These are phyloP conservation scores for Fusarium incarnatum DNA, from an alignment of 2,329 filamentous ascomycete species.

Conservation along the genomic window DNA sequence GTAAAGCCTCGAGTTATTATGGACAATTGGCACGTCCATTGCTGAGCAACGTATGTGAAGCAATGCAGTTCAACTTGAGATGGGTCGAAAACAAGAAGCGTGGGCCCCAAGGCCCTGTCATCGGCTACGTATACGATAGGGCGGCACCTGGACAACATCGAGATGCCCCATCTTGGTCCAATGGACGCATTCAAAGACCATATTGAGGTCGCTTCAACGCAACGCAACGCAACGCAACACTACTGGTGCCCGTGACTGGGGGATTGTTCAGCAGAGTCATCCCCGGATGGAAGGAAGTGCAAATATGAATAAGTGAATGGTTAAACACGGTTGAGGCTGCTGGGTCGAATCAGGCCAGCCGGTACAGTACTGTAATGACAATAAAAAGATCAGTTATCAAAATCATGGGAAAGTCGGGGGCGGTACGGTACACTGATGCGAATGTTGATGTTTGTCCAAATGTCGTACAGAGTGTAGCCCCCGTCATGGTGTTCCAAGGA, in stretches of 20 bases:
- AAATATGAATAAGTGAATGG: not conserved
- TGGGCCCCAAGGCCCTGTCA: constrained; percentile 36
- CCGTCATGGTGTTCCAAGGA: constrained; percentile 36
- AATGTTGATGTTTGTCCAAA: constrained; percentile 10
- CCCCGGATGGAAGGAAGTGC: not conserved
- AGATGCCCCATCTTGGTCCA: constrained; percentile 41
- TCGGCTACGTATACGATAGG: constrained; percentile 41
- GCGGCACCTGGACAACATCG: constrained; percentile 41
- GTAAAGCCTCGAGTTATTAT: constrained; percentile 3
- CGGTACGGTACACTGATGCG: constrained; percentile 6
- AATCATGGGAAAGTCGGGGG: not conserved
- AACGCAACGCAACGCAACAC: constrained; percentile 34
- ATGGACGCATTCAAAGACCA: constrained; percentile 38
- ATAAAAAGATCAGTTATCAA: constrained; percentile 2
- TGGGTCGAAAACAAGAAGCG: constrained; percentile 37
- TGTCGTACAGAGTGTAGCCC: constrained; percentile 24
- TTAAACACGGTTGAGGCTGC: not conserved
- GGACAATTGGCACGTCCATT: constrained; percentile 23
- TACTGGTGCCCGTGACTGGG: constrained; percentile 27
- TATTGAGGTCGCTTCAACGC: constrained; percentile 35
- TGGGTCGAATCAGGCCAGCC: constrained; percentile 7
- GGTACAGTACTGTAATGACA: not conserved
- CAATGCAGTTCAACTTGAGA: constrained; percentile 24
- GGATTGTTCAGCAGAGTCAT: constrained; percentile 11
- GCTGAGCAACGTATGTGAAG: constrained; percentile 24